Evolutionary conservation across 2,329 filamentous ascomycete species (phyloP), one percentile per base, ranked within the genome.

Genomic region (Nothophaeocryptopus gaeumannii): DNA sequence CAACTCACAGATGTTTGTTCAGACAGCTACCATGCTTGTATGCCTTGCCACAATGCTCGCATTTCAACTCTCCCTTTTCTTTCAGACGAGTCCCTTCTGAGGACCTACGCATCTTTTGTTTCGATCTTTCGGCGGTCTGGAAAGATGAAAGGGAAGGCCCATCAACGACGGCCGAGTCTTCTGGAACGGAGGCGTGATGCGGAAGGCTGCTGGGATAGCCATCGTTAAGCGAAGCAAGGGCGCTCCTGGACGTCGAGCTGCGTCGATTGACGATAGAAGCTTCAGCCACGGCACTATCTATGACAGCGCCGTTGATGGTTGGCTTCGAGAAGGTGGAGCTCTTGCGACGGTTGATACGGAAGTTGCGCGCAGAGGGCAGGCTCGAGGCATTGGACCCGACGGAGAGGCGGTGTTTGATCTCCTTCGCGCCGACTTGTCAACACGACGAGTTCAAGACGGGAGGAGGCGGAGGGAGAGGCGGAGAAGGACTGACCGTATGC

Each of bases 21-120:
- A 99, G 84, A 84, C 93, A 99, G 79, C 93, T 97, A 84, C 91
- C 95, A 81, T 99, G 93, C 84, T 99, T 99, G 83, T 99, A 99
- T 75, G 90, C 90, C 81, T 99, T 99, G 73, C 92, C 92, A 78
- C 93, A 99, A 74, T 91, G 92, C 70, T 96, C 89, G 78, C 93
- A 99, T 73, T 88, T 89, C 69, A 99, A 83, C 72, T 97, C 92
- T 66, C 85, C 83, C 62, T 86, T 85, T 73, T 93, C 95, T 64
- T 79, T 76, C 56, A 92, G 78, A 62, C 87, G 84, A 61, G 92
- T 88, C 55, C 90, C 91, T 69, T 97, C 92, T 70, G 91, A 96
- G 53, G 90, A 81, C 59, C 82, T 78, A 51, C 82, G 76, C 61
- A 78, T 77, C 55, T 80, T 75, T 59, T 66, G 66, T 64, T 78